Percentiles rank a stretch among this genome's conserved stretches.
phyloP scores from a whole-genome alignment of 1,284 basidiomycete species.

The Tilletia walkeri region DNA sequence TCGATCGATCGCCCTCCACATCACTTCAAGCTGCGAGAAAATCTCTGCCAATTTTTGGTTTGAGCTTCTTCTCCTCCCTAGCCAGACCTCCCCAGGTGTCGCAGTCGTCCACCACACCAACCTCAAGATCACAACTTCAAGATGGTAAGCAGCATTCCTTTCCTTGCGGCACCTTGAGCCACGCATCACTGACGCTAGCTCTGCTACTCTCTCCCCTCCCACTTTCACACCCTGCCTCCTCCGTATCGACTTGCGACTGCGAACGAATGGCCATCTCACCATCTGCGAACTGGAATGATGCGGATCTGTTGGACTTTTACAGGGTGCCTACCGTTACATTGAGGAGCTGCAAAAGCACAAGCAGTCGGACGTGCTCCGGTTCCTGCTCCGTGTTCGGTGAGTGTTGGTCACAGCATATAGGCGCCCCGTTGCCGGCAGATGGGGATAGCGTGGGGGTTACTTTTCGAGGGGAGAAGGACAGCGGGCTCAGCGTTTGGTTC shows the following conservation, averaged over 20 bases:
- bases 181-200: too few relatives aligned
- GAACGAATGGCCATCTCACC: too few relatives aligned
- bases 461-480: background rate
- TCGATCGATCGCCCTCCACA: background rate
- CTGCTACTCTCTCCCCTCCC: background rate
- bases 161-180: too few relatives aligned
- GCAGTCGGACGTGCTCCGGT: slow-evolving; percentile 95
- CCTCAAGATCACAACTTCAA: too few relatives aligned
- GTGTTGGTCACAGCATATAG: slow-evolving; percentile 49
- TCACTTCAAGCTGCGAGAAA: slow-evolving; percentile 1
- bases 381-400: slow-evolving; percentile 92
- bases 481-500: background rate
- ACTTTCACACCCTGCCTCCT: background rate
- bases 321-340: slow-evolving; percentile 88
- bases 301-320: background rate
- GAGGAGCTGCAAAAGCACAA: slow-evolving; percentile 75
- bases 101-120: too few relatives aligned
- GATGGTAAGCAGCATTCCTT: too few relatives aligned
- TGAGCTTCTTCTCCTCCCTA: background rate
- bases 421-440: background rate
- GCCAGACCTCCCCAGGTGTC: background rate
- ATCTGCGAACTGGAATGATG: background rate
- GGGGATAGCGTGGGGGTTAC: background rate
- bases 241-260: background rate
- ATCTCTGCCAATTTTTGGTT: background rate